Evolutionary conservation across 2,329 filamentous ascomycete genomes (phyloP).

Genomic region (Tolypocladium pustulatum): DNA sequence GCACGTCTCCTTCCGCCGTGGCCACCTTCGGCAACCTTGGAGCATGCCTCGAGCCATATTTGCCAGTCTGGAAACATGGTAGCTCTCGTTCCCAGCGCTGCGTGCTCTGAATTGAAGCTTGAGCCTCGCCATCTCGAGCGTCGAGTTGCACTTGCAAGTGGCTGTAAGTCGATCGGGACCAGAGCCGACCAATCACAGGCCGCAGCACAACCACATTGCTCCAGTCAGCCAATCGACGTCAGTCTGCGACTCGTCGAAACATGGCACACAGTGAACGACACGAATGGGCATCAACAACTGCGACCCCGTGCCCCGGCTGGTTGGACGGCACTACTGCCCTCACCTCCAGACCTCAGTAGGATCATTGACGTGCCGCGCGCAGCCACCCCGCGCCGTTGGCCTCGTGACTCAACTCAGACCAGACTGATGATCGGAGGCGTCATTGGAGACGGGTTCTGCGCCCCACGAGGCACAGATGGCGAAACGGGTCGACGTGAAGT

Average conservation of each 20-base stretch:
- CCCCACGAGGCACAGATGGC: neutral
- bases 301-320: neutral
- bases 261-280: neutral
- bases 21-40: too few relatives aligned
- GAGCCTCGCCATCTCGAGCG: neutral
- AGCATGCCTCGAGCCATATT: neutral
- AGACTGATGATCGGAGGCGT: neutral
- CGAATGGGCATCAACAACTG: neutral
- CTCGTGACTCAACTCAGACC: neutral
- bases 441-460: neutral
- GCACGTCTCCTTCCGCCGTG: neutral
- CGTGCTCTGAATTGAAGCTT: neutral
- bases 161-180: neutral
- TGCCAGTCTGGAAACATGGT: too few relatives aligned
- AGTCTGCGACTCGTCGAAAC: neutral
- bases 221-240: conserved; percentile 4
- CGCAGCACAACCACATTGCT: conserved; percentile 3
- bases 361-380: neutral
- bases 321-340: neutral
- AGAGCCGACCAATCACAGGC: conserved; percentile 4
- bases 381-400: neutral
- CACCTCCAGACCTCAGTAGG: neutral
- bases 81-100: neutral
- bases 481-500: too few relatives aligned
- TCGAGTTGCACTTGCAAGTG: neutral